Conservation (phyloP, 2,329 filamentous ascomycete genomes). For the Thielaviopsis populi region DNA sequence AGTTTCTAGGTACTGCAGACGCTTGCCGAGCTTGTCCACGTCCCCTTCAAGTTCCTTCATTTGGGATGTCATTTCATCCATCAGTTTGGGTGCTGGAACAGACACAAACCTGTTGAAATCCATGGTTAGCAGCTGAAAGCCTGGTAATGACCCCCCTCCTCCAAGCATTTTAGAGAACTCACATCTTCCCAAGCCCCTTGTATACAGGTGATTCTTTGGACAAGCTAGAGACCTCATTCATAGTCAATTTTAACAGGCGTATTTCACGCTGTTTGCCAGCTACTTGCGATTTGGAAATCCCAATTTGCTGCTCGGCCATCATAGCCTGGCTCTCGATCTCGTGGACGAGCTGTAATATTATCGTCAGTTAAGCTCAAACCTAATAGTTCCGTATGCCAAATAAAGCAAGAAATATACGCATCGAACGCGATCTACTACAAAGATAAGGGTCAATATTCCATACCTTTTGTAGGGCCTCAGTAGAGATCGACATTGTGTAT, state of each 20-base stretch:
- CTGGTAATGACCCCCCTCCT: neutral
- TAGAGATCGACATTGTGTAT: slow-evolving; percentile 71
- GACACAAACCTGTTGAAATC: slow-evolving; percentile 65
- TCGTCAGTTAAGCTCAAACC: slow-evolving; percentile 9
- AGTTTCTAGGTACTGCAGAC: slow-evolving; percentile 81
- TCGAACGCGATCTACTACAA: neutral
- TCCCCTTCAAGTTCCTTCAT: slow-evolving; percentile 62
- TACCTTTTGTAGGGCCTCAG: slow-evolving; percentile 88
- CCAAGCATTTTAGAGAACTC: slow-evolving; percentile 23
- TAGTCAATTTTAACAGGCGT: slow-evolving; percentile 75
- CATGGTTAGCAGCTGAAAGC: neutral
- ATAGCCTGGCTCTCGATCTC: slow-evolving; percentile 88
- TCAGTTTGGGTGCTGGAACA: slow-evolving; percentile 55
- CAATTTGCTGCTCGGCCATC: slow-evolving; percentile 82
- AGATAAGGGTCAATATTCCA: neutral
- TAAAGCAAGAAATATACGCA: neutral
- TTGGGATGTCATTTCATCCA: slow-evolving; percentile 61
- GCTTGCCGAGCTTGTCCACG: slow-evolving; percentile 69
- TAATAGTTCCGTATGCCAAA: neutral
- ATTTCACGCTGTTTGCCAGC: slow-evolving; percentile 74
- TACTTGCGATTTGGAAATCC: slow-evolving; percentile 71
- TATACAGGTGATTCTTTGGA: slow-evolving; percentile 68
- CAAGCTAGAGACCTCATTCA: slow-evolving; percentile 64
- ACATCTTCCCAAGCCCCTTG: slow-evolving; percentile 97
- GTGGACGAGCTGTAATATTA: slow-evolving; percentile 53